These are phyloP conservation scores for Populus hybrid DNA, from an alignment of 441 rosid species.

Conservation along the genomic window DNA sequence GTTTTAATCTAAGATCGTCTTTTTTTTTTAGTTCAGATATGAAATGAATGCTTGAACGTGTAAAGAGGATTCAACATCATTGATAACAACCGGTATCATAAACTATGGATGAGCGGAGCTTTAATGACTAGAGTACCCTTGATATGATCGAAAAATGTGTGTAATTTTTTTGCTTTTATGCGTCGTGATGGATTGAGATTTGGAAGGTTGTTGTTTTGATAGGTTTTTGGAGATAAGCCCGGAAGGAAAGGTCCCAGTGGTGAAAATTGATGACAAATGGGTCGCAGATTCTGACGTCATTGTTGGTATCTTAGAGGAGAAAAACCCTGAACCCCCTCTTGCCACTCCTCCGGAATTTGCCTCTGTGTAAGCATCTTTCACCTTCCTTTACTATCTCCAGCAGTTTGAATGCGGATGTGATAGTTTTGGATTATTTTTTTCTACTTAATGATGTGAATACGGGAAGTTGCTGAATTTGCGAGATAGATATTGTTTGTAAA, in stretches of 20 bases:
- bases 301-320: constrained; percentile 74
- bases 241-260: constrained; percentile 78
- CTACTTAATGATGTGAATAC: background rate
- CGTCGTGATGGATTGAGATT: background rate
- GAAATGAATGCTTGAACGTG: background rate
- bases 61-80: too few relatives aligned
- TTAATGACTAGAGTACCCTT: background rate
- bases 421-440: background rate
- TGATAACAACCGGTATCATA: too few relatives aligned
- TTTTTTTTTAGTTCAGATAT: too few relatives aligned
- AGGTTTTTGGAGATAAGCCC: constrained; percentile 83
- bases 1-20: too few relatives aligned
- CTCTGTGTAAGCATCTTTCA: constrained; percentile 46
- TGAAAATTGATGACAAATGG: constrained; percentile 84
- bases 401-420: background rate
- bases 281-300: constrained; percentile 81
- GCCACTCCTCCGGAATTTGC: constrained; percentile 61
- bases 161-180: background rate
- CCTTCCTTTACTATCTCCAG: background rate
- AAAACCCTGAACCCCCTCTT: constrained; percentile 71
- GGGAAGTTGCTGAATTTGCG: background rate
- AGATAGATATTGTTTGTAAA: background rate
- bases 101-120: background rate
- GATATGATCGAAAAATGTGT: background rate
- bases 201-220: background rate